phyloP scores from a whole-genome alignment of 345 rosid species.

The Citrus maxima region DNA sequence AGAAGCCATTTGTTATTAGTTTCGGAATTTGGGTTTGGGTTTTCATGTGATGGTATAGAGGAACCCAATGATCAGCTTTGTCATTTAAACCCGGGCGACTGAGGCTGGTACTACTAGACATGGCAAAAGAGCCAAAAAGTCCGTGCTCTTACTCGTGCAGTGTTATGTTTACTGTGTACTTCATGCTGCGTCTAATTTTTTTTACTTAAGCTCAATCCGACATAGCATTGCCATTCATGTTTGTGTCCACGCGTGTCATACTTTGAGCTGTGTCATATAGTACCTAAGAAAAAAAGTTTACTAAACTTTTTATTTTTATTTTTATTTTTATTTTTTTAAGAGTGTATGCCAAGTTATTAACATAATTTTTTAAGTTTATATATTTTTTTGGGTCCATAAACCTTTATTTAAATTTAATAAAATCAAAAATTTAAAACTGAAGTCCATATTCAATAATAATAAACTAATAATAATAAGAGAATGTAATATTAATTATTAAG shows the following conservation, averaged over 20 bases:
- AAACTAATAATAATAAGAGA: too few relatives aligned
- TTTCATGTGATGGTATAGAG: constrained; percentile 14
- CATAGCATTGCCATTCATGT: rapidly evolving
- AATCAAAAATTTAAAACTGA: too few relatives aligned
- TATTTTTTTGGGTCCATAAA: rapidly evolving
- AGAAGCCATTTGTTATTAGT: constrained; percentile 34
- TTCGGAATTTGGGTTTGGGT: constrained; percentile 30
- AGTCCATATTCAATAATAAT: too few relatives aligned
- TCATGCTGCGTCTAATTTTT: too few relatives aligned
- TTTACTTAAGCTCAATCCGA: rapidly evolving
- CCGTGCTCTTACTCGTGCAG: too few relatives aligned
- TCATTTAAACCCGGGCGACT: neutral
- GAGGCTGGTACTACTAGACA: neutral
- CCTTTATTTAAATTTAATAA: too few relatives aligned
- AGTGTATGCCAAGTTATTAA: rapidly evolving
- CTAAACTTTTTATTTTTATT: rapidly evolving
- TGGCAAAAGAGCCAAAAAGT: too few relatives aligned
- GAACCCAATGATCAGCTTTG: neutral
- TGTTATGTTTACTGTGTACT: too few relatives aligned
- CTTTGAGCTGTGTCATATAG: rapidly evolving
- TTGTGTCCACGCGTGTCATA: rapidly evolving
- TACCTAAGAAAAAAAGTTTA: rapidly evolving
- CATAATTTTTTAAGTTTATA: too few relatives aligned
- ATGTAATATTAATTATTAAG: too few relatives aligned
- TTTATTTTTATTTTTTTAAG: too few relatives aligned